Conservation (phyloP, 768 basidiomycete species). For the Boletus bicolor region DNA sequence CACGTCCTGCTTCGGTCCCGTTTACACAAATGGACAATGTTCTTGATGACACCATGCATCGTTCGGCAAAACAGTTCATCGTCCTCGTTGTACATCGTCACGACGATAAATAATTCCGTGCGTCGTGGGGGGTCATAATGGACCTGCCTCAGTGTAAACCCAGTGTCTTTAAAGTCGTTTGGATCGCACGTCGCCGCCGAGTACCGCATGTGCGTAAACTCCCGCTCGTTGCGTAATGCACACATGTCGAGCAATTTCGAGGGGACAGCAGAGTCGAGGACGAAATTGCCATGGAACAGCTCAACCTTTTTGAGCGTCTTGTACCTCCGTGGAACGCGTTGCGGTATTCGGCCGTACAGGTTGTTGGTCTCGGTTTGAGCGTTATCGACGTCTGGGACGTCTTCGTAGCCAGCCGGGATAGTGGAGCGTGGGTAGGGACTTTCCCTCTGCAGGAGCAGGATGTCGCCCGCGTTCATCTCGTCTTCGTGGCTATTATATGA, state of each 20-base stretch:
- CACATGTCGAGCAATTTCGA: constrained; percentile 88
- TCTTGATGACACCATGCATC: constrained; percentile 96
- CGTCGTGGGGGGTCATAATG: constrained; percentile 87
- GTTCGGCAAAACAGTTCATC: constrained; percentile 88
- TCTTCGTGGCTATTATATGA: constrained; percentile 43
- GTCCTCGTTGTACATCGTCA: constrained; percentile 98
- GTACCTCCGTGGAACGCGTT: constrained; percentile 82
- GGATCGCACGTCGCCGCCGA: constrained; percentile 95
- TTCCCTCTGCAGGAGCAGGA: constrained; percentile 59
- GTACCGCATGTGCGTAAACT: constrained; percentile 96
- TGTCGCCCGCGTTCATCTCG: constrained; percentile 56
- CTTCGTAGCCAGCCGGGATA: constrained; percentile 43
- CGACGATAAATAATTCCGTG: constrained; percentile 94
- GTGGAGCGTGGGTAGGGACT: constrained; percentile 32
- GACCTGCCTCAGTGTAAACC: constrained; percentile 87
- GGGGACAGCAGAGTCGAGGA: constrained; percentile 86
- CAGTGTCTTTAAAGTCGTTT: constrained; percentile 78
- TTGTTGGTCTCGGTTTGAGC: constrained; percentile 52
- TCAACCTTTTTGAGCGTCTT: constrained; percentile 94
- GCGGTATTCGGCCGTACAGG: constrained; percentile 87
- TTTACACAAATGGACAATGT: constrained; percentile 84
- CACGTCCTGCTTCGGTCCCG: constrained; percentile 88
- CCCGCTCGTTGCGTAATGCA: constrained; percentile 70
- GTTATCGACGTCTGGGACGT: constrained; percentile 30
- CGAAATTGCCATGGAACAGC: constrained; percentile 92